Evolutionary conservation across 2,329 filamentous ascomycete species (phyloP).

Genomic region (Pseudogymnoascus sp.): DNA sequence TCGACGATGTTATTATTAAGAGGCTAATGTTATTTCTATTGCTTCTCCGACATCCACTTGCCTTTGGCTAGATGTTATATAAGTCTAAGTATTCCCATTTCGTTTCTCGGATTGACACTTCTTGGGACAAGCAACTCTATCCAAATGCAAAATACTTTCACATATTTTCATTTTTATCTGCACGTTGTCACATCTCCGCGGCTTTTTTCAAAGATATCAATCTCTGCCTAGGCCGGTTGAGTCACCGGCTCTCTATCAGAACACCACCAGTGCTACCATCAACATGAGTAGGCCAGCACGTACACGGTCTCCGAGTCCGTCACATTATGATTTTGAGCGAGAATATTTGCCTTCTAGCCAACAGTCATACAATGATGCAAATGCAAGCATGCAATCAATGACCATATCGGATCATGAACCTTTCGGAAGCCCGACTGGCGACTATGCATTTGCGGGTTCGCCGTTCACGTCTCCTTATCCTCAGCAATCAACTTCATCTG

Average conservation of each 20-base stretch:
- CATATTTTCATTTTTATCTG: neutral
- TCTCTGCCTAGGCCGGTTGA: neutral
- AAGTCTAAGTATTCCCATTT: slow-evolving; percentile 5
- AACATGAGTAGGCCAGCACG: neutral
- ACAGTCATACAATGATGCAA: neutral
- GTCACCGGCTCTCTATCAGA: neutral
- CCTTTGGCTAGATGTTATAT: neutral
- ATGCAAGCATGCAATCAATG: slow-evolving; percentile 1
- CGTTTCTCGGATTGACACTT: neutral
- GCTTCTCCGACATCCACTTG: neutral
- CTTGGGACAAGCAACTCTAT: neutral
- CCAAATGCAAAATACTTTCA: neutral
- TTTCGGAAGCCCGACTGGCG: neutral
- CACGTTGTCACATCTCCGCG: neutral
- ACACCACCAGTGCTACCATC: neutral
- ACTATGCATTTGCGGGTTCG: neutral
- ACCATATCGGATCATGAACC: neutral
- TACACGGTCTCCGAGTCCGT: neutral
- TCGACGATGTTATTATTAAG: neutral
- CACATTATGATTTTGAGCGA: neutral
- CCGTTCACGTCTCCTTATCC: neutral
- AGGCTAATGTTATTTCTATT: slow-evolving; percentile 3
- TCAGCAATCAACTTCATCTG: neutral
- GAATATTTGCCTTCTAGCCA: slow-evolving; percentile 1
- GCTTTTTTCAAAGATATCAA: neutral